Percentiles rank a stretch among this genome's conserved stretches.
Conservation (phyloP, 2,329 filamentous ascomycete species). For the Ceratocystis lukuohia region DNA sequence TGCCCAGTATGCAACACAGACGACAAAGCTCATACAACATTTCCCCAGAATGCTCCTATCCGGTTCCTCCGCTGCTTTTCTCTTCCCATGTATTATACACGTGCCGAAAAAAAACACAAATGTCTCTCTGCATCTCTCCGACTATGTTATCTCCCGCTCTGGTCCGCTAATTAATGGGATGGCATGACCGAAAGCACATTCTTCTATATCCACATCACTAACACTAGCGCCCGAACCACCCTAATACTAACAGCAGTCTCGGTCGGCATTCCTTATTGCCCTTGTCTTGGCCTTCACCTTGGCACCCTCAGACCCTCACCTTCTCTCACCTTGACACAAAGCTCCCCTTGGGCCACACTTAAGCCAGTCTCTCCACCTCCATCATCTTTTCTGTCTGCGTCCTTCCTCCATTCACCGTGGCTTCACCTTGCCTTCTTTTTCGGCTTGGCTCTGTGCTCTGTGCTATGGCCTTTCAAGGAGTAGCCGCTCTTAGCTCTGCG, state of each 20-base stretch:
- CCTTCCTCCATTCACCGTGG: conserved; percentile 1
- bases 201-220: neutral
- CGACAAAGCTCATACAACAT: too few relatives aligned
- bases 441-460: neutral
- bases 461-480: neutral
- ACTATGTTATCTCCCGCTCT: neutral
- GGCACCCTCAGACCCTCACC: neutral
- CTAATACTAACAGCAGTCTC: neutral
- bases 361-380: neutral
- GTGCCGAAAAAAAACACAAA: neutral
- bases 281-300: neutral
- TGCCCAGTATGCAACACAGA: too few relatives aligned
- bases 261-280: neutral
- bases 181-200: neutral
- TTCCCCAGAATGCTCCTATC: too few relatives aligned
- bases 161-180: neutral
- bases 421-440: conserved; percentile 2
- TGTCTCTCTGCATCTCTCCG: neutral
- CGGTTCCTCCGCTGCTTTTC: neutral
- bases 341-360: neutral
- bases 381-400: neutral
- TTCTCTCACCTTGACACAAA: neutral
- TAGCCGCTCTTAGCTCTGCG: neutral
- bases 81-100: too few relatives aligned
- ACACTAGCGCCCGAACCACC: neutral